Evolutionary conservation across 208 protist genomes (phyloP).

Genomic region (Acanthamoeba lenticulata): DNA sequence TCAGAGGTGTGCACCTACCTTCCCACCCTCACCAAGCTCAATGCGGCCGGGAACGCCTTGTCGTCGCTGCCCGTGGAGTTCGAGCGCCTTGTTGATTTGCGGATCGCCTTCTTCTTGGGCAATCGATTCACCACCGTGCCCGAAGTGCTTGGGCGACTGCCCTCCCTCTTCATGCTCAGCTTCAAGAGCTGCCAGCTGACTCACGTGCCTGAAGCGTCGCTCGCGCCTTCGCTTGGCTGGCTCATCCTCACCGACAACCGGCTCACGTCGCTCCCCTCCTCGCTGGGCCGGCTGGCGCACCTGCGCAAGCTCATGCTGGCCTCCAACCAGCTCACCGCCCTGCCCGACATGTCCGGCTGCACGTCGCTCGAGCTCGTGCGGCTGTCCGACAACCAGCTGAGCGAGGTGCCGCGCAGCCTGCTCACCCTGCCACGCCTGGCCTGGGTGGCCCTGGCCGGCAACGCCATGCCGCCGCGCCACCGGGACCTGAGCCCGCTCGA

Average conservation of each 20-base stretch:
- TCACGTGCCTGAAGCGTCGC: neutral
- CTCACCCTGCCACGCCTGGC: neutral
- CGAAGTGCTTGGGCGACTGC: neutral
- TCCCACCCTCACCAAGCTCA: neutral
- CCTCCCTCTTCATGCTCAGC: conserved; percentile 13
- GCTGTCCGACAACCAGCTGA: neutral
- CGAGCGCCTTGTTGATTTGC: neutral
- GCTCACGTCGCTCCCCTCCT: neutral
- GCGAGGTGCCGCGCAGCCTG: neutral
- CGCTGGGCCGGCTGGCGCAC: conserved; percentile 4
- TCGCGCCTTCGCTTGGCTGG: neutral
- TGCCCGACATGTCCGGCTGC: conserved; percentile 26
- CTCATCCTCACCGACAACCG: conserved; percentile 50
- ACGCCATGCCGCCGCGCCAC: neutral
- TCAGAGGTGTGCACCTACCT: neutral
- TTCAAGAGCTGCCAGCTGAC: neutral
- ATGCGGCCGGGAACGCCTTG: neutral
- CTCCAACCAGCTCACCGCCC: neutral
- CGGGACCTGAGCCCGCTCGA: neutral
- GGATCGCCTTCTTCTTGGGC: neutral
- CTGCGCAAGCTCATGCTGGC: conserved; percentile 32
- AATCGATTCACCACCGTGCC: neutral
- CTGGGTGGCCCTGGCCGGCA: neutral
- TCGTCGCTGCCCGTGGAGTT: neutral
- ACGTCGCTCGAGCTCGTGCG: neutral